phyloP scores from a whole-genome alignment of 768 basidiomycete species.

The Nidularia sp. region DNA sequence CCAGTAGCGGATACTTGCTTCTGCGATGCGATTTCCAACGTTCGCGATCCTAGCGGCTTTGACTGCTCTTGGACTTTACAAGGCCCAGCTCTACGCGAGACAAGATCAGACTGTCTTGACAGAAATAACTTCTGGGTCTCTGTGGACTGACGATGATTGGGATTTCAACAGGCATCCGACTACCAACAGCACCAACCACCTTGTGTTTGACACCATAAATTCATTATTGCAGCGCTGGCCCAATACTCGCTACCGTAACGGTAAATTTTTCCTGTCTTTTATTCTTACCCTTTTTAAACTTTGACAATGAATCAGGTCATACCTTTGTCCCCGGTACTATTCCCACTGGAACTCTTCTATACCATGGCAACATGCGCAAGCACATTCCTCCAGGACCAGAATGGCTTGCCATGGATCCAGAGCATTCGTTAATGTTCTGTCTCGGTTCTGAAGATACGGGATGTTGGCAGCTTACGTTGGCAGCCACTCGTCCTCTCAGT shows the following conservation, averaged over 20 bases:
- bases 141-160: no score
- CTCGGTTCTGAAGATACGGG: neutral
- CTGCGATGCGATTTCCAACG: no score
- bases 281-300: neutral
- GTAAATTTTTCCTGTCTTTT: slow-evolving; percentile 10
- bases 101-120: no score
- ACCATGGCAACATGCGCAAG: slow-evolving; percentile 10
- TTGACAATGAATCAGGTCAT: slow-evolving; percentile 3
- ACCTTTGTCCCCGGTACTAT: slow-evolving; percentile 15
- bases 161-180: neutral
- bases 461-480: slow-evolving; percentile 19
- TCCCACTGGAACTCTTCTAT: slow-evolving; percentile 16
- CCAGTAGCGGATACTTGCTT: no score
- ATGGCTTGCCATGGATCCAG: slow-evolving; percentile 15
- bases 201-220: slow-evolving; percentile 28
- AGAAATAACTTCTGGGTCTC: no score
- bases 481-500: slow-evolving; percentile 20
- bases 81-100: no score
- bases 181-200: slow-evolving; percentile 7
- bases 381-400: slow-evolving; percentile 6
- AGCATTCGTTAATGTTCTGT: slow-evolving; percentile 9
- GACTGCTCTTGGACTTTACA: no score
- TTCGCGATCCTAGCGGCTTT: no score
- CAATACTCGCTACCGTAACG: slow-evolving; percentile 29
- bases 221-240: slow-evolving; percentile 33